These are phyloP conservation scores for Tuber umbilicatum DNA, from an alignment of 495 filamentous ascomycete genomes.

Conservation along the genomic window DNA sequence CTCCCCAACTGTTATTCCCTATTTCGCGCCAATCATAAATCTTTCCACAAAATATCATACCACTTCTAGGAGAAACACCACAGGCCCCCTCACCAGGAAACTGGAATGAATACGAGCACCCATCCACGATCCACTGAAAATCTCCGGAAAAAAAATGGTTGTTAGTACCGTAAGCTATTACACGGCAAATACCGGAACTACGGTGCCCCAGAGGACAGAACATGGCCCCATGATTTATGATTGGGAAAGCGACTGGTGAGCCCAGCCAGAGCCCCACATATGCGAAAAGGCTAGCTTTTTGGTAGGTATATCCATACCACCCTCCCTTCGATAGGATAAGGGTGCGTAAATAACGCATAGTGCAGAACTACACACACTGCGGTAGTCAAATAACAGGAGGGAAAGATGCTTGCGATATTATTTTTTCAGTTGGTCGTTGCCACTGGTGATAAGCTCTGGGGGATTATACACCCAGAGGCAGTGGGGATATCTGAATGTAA, in stretches of 20 bases:
- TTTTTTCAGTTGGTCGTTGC: background rate
- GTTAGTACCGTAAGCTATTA: too few species aligned
- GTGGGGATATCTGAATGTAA: background rate
- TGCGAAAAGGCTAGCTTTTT: background rate
- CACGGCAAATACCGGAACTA: background rate
- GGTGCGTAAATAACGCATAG: background rate
- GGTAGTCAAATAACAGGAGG: background rate
- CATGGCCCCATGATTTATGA: background rate
- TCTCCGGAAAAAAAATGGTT: background rate
- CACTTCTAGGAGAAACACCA: background rate
- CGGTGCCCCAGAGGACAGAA: background rate
- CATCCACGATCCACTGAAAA: background rate
- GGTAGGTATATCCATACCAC: background rate
- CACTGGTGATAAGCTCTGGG: background rate
- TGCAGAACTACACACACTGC: background rate
- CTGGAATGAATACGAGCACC: background rate
- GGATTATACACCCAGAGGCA: background rate
- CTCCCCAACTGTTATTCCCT: background rate
- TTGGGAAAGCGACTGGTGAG: background rate
- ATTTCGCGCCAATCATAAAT: background rate
- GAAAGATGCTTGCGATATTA: background rate
- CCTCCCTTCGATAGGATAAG: background rate
- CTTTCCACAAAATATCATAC: background rate
- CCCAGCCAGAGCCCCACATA: background rate
- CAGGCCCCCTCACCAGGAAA: background rate